Evolutionary conservation across 345 rosid genomes (phyloP).

Genomic region (Melaleuca quinquenervia): DNA sequence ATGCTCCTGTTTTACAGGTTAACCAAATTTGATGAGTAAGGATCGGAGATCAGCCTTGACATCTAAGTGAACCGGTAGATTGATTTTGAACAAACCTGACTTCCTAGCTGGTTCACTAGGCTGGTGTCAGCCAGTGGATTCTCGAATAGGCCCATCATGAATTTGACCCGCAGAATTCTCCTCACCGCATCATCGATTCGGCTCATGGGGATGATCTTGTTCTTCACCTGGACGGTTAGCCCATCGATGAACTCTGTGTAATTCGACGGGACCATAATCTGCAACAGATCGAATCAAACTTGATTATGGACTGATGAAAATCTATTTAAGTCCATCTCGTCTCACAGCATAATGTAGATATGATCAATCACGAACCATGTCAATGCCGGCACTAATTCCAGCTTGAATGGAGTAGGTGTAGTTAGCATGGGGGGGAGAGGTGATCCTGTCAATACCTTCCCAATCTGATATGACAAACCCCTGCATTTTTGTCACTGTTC

Average conservation of each 20-base stretch:
- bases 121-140: conserved; percentile 30
- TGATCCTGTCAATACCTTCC: conserved; percentile 61
- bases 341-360: neutral
- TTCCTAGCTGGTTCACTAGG: conserved; percentile 27
- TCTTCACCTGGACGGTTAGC: conserved; percentile 32
- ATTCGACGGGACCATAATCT: conserved; percentile 44
- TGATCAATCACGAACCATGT: conserved; percentile 30
- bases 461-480: conserved; percentile 65
- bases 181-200: conserved; percentile 59
- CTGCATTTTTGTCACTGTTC: conserved; percentile 1
- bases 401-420: conserved; percentile 43
- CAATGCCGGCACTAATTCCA: conserved; percentile 45
- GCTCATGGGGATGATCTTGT: conserved; percentile 38
- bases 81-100: conserved; percentile 11
- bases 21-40: neutral
- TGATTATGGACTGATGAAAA: neutral
- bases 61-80: neutral
- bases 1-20: conserved; percentile 24
- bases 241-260: conserved; percentile 40
- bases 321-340: neutral
- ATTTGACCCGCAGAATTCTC: conserved; percentile 63
- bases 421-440: conserved; percentile 52
- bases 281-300: neutral
- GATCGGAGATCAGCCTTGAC: neutral
- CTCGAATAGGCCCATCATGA: conserved; percentile 56